phyloP scores from a whole-genome alignment of 1,139 yeast genomes.

The Sugiyamaella japonica region DNA sequence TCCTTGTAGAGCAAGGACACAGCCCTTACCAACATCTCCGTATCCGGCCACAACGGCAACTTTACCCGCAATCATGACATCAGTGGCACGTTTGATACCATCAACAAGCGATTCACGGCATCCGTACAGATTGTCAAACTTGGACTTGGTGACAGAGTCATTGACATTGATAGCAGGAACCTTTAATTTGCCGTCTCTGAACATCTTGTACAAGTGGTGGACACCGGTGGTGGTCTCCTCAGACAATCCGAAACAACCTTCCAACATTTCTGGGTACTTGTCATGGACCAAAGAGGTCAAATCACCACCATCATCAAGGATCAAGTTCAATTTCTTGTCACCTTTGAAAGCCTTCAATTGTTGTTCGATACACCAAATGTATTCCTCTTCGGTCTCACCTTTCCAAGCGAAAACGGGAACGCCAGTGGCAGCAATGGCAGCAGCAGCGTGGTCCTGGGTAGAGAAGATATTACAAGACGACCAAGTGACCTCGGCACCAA shows the following conservation, averaged over 20 bases:
- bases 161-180: slow-evolving; percentile 99
- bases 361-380: slow-evolving; percentile 99
- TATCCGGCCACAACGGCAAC: slow-evolving; percentile 99
- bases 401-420: slow-evolving; percentile 99
- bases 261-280: slow-evolving; percentile 97
- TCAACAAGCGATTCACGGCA: slow-evolving; percentile 99
- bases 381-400: slow-evolving; percentile 99
- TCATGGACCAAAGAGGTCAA: slow-evolving; percentile 96
- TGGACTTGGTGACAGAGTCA: slow-evolving; percentile 99
- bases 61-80: slow-evolving; percentile 99
- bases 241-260: slow-evolving; percentile 92
- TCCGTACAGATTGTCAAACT: slow-evolving; percentile 99
- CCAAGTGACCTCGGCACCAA: slow-evolving; percentile 99
- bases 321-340: slow-evolving; percentile 92
- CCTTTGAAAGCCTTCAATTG: slow-evolving; percentile 99
- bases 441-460: slow-evolving; percentile 99
- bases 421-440: slow-evolving; percentile 99
- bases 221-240: slow-evolving; percentile 99
- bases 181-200: slow-evolving; percentile 85
- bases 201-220: slow-evolving; percentile 97
- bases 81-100: slow-evolving; percentile 99
- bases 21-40: slow-evolving; percentile 99
- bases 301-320: slow-evolving; percentile 99
- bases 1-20: slow-evolving; percentile 98
- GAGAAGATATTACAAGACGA: slow-evolving; percentile 99